Conservation (phyloP, 176 grass and related monocot species). For the Rhynchospora pubera region DNA sequence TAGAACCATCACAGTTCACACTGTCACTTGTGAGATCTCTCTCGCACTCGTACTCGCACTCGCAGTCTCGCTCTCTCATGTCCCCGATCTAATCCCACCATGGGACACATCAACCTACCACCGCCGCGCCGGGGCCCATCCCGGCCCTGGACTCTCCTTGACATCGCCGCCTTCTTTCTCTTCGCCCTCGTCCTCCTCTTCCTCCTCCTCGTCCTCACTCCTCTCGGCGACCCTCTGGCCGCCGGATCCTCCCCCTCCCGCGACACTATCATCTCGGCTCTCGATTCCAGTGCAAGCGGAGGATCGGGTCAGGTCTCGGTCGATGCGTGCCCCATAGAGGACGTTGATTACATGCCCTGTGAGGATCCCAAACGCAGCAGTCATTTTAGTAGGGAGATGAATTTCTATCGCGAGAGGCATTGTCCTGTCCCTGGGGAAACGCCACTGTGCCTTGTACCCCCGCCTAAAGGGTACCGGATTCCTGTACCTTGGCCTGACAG, state of each 20-base stretch:
- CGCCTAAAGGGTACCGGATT: constrained; percentile 57
- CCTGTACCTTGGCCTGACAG: constrained; percentile 78
- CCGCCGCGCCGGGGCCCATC: constrained; percentile 23
- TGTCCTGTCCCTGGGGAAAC: constrained; percentile 53
- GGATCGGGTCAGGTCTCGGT: constrained; percentile 14
- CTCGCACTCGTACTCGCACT: background rate
- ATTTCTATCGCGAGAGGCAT: constrained; percentile 87
- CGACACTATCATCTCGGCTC: constrained; percentile 12
- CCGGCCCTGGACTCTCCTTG: constrained; percentile 70
- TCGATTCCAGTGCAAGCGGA: background rate
- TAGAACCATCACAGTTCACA: too few species aligned
- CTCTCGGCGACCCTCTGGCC: constrained; percentile 40
- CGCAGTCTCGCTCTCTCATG: background rate
- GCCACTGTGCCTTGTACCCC: constrained; percentile 57
- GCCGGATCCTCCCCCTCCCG: background rate
- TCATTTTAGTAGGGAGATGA: constrained; percentile 85
- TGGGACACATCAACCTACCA: constrained; percentile 62
- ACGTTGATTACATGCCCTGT: constrained; percentile 90
- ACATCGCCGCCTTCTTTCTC: constrained; percentile 45
- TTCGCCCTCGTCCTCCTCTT: constrained; percentile 60
- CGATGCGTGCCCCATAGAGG: constrained; percentile 47
- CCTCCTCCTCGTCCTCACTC: constrained; percentile 72
- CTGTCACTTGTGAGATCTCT: background rate
- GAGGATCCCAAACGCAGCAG: constrained; percentile 83
- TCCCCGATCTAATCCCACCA: background rate